A percentile compares a stretch with the other conserved stretches of the same genome.
Conservation (phyloP, 1,284 basidiomycete species). For the Heterobasidion annosum region DNA sequence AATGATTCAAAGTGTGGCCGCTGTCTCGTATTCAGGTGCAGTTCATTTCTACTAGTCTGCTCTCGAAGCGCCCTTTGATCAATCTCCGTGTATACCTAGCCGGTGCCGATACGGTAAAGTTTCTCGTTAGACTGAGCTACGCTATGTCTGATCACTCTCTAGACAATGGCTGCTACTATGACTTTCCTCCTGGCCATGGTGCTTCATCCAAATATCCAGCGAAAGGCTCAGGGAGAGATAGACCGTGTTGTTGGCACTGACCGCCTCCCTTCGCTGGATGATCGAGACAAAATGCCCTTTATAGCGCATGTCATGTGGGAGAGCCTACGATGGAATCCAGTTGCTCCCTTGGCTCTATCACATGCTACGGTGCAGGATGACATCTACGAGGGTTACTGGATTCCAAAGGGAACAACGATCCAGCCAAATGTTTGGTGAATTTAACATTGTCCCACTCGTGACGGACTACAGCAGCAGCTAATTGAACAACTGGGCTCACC, state of each 20-base stretch:
- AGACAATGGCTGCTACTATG: background rate
- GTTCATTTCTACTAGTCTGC: slow-evolving; percentile 6
- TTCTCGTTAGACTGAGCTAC: background rate
- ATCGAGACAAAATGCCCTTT: slow-evolving; percentile 1
- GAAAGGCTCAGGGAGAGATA: slow-evolving; percentile 4
- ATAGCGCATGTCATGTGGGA: background rate
- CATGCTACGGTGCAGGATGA: slow-evolving; percentile 1
- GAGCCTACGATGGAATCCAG: background rate
- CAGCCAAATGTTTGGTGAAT: background rate
- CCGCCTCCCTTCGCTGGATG: slow-evolving; percentile 4
- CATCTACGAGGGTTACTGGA: slow-evolving; percentile 6
- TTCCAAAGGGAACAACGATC: background rate
- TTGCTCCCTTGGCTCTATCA: background rate
- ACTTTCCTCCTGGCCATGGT: slow-evolving; percentile 4
- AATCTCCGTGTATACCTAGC: slow-evolving; percentile 5
- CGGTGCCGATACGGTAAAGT: slow-evolving; percentile 15
- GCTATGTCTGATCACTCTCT: background rate
- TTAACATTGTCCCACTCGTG: background rate
- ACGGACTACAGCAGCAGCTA: background rate
- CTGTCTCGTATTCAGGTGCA: slow-evolving; percentile 8
- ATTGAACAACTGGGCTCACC: background rate
- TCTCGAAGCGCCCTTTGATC: background rate
- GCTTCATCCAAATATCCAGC: slow-evolving; percentile 4
- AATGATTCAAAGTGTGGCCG: background rate
- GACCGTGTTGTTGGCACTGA: background rate